Percentiles rank a stretch among this genome's conserved stretches.
Conservation (phyloP, 257 asterid genomes). For the Solanum chmielewskii region DNA sequence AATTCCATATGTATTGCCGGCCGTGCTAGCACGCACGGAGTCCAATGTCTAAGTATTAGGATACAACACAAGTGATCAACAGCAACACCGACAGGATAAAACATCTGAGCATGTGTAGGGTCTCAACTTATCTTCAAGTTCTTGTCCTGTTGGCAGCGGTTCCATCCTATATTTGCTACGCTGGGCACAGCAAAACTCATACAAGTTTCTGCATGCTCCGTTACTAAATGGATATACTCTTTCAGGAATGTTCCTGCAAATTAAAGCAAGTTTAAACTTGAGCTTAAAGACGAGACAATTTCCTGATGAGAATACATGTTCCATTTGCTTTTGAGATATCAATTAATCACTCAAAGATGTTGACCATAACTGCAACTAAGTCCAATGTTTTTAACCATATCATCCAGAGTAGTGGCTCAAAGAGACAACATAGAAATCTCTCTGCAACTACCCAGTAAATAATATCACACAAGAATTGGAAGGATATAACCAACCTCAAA, state of each 20-base stretch:
- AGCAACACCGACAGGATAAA: slow-evolving; percentile 76
- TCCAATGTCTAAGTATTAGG: not conserved
- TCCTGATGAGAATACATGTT: not conserved
- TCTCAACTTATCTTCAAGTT: slow-evolving; percentile 58
- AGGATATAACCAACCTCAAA: slow-evolving; percentile 49
- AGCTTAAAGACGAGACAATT: not conserved
- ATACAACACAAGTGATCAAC: slow-evolving; percentile 2
- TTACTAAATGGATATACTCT: slow-evolving; percentile 80
- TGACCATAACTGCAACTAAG: not conserved
- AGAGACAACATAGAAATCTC: not conserved
- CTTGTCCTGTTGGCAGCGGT: slow-evolving; percentile 51
- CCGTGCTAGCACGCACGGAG: too few species aligned
- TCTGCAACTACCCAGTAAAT: not conserved
- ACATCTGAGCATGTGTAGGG: slow-evolving; percentile 73
- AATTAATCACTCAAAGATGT: not conserved
- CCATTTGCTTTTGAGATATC: not conserved
- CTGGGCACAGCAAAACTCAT: slow-evolving; percentile 46
- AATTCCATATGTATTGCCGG: not conserved
- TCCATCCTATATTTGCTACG: slow-evolving; percentile 51
- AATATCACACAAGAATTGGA: not conserved
- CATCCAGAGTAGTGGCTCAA: not conserved
- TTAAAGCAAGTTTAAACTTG: not conserved
- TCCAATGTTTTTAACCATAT: not conserved
- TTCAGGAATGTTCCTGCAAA: slow-evolving; percentile 72
- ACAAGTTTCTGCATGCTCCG: slow-evolving; percentile 85